These are phyloP conservation scores for Sicyos edulis DNA, from an alignment of 306 rosid species.

Conservation along the genomic window DNA sequence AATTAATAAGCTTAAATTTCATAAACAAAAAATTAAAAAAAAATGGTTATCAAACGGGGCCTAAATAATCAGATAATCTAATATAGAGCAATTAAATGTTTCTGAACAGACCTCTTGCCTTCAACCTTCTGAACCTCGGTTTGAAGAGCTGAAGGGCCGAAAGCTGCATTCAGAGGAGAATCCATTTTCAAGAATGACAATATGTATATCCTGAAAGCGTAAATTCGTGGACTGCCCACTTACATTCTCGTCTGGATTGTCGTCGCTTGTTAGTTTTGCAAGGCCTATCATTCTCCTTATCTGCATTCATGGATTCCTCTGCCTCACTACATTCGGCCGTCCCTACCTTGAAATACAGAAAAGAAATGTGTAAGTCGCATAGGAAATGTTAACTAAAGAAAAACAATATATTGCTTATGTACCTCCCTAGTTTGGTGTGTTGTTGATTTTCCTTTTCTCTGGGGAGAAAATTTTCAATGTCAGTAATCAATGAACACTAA, in stretches of 20 bases:
- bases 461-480: slow-evolving; percentile 2
- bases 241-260: slow-evolving; percentile 48
- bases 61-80: slow-evolving; percentile 20
- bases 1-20: too few relatives aligned
- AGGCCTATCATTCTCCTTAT: slow-evolving; percentile 19
- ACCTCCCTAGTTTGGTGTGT: slow-evolving; percentile 27
- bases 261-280: slow-evolving; percentile 35
- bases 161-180: slow-evolving; percentile 38
- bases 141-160: slow-evolving; percentile 35
- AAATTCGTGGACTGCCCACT: slow-evolving; percentile 21
- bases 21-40: too few relatives aligned
- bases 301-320: slow-evolving; percentile 33
- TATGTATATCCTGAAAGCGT: background rate
- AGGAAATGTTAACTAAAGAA: slow-evolving; percentile 13
- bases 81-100: slow-evolving; percentile 23
- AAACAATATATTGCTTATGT: slow-evolving; percentile 30
- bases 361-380: slow-evolving; percentile 9
- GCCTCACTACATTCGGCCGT: slow-evolving; percentile 28
- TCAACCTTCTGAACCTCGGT: slow-evolving; percentile 22
- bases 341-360: slow-evolving; percentile 32
- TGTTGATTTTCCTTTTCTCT: slow-evolving; percentile 32
- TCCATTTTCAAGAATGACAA: background rate
- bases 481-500: background rate
- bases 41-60: too few relatives aligned
- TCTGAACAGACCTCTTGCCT: slow-evolving; percentile 43